A percentile compares a stretch with the other conserved stretches of the same genome.
Evolutionary conservation across 2,329 filamentous ascomycete species (phyloP).

Genomic region (Aspergillus viridinutans): DNA sequence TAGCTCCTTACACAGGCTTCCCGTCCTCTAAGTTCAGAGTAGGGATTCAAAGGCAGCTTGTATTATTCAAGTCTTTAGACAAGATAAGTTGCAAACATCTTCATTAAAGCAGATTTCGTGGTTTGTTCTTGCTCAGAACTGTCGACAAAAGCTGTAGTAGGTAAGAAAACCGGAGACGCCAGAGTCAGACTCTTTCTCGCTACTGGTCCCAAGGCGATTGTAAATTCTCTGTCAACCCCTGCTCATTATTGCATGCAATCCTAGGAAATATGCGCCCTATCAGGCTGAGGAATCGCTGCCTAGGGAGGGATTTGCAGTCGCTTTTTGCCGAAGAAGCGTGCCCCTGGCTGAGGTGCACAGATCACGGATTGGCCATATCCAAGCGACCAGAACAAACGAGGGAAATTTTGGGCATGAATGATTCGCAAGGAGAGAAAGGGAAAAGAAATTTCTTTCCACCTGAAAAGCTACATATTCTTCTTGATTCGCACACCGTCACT

Average conservation of each 20-base stretch:
- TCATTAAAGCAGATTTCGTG: too few species aligned
- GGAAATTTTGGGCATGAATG: neutral
- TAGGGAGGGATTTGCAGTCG: neutral
- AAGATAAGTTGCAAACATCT: neutral
- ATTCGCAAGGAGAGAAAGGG: neutral
- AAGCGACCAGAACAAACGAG: neutral
- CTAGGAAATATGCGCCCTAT: neutral
- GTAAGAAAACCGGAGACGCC: neutral
- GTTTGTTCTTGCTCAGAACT: neutral
- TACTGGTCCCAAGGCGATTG: neutral
- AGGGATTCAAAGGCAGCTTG: neutral
- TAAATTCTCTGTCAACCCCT: neutral
- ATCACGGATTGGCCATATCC: neutral
- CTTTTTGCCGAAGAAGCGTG: neutral
- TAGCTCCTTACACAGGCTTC: too few species aligned
- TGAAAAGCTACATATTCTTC: neutral
- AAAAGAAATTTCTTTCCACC: neutral
- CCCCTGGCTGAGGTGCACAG: neutral
- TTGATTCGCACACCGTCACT: neutral
- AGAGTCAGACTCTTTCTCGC: slow-evolving; percentile 1
- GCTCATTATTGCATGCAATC: slow-evolving; percentile 5
- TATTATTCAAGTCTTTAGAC: neutral
- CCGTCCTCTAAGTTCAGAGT: too few species aligned
- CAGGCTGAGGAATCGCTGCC: neutral
- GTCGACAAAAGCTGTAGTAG: neutral